phyloP scores from a whole-genome alignment of 768 basidiomycete species.

The Suillus subluteus region DNA sequence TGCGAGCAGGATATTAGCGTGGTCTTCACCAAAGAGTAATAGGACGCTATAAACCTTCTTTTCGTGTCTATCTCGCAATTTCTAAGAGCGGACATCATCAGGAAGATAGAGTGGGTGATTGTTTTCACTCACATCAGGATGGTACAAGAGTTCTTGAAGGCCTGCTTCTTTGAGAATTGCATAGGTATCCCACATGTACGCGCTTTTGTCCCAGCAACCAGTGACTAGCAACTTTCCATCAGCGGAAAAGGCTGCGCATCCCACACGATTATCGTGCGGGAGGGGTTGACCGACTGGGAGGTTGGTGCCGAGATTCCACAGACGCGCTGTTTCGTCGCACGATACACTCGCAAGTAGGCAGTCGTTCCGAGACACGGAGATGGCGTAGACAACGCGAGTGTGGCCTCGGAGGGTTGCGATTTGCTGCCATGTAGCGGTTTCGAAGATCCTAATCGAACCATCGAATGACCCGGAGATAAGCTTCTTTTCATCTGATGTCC shows the following conservation, averaged over 20 bases:
- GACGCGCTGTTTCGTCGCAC: not conserved
- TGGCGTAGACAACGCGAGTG: not conserved
- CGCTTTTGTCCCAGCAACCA: not conserved
- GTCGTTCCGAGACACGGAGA: not conserved
- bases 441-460: not conserved
- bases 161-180: not conserved
- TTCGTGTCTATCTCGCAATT: not conserved
- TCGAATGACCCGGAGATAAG: not conserved
- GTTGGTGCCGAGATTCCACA: slow-evolving; percentile 4
- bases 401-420: not conserved
- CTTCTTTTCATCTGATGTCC: slow-evolving; percentile 6
- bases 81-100: not conserved
- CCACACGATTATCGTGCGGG: not conserved
- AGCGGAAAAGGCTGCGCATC: not conserved
- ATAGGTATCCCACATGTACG: not conserved
- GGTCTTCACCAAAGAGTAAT: not conserved
- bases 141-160: not conserved
- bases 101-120: too few species aligned
- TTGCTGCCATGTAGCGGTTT: not conserved
- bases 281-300: not conserved
- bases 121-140: not conserved
- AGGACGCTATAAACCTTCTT: not conserved
- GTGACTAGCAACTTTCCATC: slow-evolving; percentile 1
- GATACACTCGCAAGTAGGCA: not conserved
- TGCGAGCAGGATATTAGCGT: not conserved